Conservation (phyloP, 352 stramenopile species). For the Phytophthora sojae region DNA sequence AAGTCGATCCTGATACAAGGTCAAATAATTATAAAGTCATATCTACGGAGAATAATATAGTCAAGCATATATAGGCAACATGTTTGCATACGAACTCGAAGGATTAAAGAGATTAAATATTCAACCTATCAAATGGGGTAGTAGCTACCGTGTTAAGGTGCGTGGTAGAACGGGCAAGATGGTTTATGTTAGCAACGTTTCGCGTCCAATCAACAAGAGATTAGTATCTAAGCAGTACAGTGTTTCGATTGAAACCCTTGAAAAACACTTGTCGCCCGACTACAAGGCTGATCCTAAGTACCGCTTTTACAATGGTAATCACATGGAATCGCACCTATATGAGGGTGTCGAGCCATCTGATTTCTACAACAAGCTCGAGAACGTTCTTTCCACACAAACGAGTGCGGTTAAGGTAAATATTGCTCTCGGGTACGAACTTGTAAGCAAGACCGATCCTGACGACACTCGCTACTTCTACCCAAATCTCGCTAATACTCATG, state of each 20-base stretch:
- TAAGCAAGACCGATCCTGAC: neutral
- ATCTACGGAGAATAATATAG: no score
- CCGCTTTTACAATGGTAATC: neutral
- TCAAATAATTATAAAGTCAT: neutral
- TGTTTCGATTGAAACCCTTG: no score
- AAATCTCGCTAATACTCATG: conserved; percentile 8
- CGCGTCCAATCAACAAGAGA: neutral
- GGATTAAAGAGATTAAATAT: conserved; percentile 1
- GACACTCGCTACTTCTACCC: neutral
- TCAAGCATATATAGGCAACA: no score
- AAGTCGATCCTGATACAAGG: no score
- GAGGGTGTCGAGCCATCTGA: neutral
- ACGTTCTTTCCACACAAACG: no score
- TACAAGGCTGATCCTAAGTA: no score
- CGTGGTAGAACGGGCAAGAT: neutral
- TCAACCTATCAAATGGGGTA: conserved; percentile 1
- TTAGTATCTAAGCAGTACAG: conserved; percentile 1
- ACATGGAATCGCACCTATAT: conserved; percentile 6
- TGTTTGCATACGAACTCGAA: no score
- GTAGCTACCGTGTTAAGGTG: conserved; percentile 4
- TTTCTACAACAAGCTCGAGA: conserved; percentile 2
- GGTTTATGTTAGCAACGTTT: conserved; percentile 1
- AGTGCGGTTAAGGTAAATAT: conserved; percentile 17
- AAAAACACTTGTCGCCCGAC: no score
- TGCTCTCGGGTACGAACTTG: conserved; percentile 13